These are phyloP conservation scores for Eragrostis tef DNA, from an alignment of 202 grass and related monocot species.

Conservation along the genomic window DNA sequence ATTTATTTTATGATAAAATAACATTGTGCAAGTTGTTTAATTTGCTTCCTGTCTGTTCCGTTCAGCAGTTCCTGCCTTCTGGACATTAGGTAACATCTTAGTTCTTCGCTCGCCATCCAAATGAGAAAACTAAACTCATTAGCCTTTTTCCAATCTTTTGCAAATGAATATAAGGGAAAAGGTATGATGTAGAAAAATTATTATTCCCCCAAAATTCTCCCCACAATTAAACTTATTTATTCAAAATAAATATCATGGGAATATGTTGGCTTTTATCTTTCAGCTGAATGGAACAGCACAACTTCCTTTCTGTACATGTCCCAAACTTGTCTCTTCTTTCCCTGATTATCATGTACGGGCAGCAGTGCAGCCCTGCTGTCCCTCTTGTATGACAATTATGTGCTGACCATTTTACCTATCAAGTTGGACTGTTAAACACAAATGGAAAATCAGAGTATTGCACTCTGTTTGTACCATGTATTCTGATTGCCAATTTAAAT, in stretches of 20 bases:
- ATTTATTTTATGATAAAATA: conserved; percentile 16
- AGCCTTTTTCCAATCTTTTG: conserved; percentile 2
- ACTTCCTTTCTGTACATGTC: not conserved
- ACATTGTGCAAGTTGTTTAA: not conserved
- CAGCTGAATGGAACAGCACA: conserved; percentile 3
- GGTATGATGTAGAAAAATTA: not conserved
- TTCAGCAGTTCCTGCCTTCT: not conserved
- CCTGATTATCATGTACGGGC: not conserved
- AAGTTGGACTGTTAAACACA: not conserved
- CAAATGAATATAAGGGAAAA: not conserved
- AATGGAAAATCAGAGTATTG: not conserved
- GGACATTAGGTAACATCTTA: not conserved
- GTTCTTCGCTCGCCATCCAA: not conserved
- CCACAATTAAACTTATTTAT: not conserved
- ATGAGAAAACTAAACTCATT: not conserved
- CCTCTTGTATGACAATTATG: conserved; percentile 26
- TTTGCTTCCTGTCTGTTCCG: not conserved
- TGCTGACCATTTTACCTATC: not conserved
- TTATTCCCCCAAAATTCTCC: not conserved
- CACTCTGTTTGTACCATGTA: too few species aligned
- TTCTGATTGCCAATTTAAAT: not conserved
- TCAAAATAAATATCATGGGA: conserved; percentile 6
- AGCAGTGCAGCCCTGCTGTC: conserved; percentile 14
- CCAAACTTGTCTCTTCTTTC: not conserved
- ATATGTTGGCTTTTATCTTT: conserved; percentile 16